Conservation (phyloP, 768 basidiomycete genomes). For the Daedaleopsis sinensis region DNA sequence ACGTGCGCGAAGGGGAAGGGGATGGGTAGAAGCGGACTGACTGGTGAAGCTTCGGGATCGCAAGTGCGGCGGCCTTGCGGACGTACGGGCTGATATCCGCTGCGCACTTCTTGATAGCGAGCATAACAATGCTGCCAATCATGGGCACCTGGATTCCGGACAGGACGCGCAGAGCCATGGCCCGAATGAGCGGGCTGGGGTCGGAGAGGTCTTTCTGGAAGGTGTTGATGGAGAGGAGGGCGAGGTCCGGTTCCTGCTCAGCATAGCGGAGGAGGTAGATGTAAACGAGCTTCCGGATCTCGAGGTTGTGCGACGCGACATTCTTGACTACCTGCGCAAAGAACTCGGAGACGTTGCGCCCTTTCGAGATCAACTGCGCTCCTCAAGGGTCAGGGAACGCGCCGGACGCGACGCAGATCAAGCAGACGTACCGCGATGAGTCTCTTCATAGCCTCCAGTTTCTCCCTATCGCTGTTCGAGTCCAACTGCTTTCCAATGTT, state of each 20-base stretch:
- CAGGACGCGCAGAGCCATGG: conserved; percentile 93
- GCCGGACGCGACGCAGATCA: not conserved
- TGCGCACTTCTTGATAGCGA: conserved; percentile 92
- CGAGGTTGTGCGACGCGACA: conserved; percentile 89
- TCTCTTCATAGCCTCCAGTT: conserved; percentile 93
- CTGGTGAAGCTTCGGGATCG: conserved; percentile 86
- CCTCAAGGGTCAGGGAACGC: not conserved
- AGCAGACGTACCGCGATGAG: conserved; percentile 78
- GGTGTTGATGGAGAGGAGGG: conserved; percentile 95
- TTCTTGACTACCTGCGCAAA: conserved; percentile 98
- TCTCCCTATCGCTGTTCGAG: conserved; percentile 85
- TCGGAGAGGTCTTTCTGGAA: conserved; percentile 97
- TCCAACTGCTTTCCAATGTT: conserved; percentile 88
- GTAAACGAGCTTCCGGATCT: conserved; percentile 96
- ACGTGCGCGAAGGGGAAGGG: conserved; percentile 4
- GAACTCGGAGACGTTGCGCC: conserved; percentile 88
- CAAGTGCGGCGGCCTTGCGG: conserved; percentile 88
- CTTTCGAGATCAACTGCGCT: conserved; percentile 86
- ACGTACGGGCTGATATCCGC: conserved; percentile 94
- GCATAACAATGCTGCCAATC: conserved; percentile 81
- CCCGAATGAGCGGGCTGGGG: conserved; percentile 89
- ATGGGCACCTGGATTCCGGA: conserved; percentile 90
- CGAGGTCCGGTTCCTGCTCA: conserved; percentile 90
- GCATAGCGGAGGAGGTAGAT: conserved; percentile 97
- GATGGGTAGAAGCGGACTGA: too few relatives aligned